Percentiles rank a stretch among this genome's conserved stretches.
phyloP scores from a whole-genome alignment of 352 stramenopile genomes.

The Nothophytophthora sp. region DNA sequence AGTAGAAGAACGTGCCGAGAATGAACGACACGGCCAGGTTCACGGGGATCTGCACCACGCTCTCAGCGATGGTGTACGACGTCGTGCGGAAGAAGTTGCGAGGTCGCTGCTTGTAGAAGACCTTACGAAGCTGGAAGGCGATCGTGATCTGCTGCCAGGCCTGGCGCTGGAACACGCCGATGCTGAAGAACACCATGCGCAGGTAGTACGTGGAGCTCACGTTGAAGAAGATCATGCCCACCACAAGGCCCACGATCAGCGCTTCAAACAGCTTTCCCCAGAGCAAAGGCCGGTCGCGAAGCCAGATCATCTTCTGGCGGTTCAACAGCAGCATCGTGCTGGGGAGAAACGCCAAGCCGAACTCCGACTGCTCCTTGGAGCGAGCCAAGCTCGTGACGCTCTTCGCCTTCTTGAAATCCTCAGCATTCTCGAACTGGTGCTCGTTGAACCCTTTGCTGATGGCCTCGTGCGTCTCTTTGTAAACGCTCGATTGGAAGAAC shows the following conservation, averaged over 20 bases:
- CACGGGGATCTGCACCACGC: conserved; percentile 56
- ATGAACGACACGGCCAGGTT: conserved; percentile 66
- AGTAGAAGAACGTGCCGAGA: conserved; percentile 85
- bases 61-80: conserved; percentile 77
- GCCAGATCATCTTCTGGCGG: conserved; percentile 68
- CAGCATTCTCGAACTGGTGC: conserved; percentile 51
- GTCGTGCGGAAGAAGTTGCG: conserved; percentile 89
- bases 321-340: conserved; percentile 57
- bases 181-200: conserved; percentile 75
- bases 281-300: conserved; percentile 57
- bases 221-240: conserved; percentile 77
- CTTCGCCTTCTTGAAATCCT: conserved; percentile 63
- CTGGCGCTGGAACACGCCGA: conserved; percentile 69
- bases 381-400: conserved; percentile 44
- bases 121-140: conserved; percentile 67
- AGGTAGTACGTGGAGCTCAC: conserved; percentile 60
- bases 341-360: conserved; percentile 41
- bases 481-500: conserved; percentile 58
- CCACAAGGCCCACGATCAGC: conserved; percentile 70
- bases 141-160: conserved; percentile 76
- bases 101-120: conserved; percentile 91
- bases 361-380: conserved; percentile 54
- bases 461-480: conserved; percentile 51
- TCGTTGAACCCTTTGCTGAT: conserved; percentile 60
- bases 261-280: conserved; percentile 68